Percentiles rank a stretch among this genome's conserved stretches.
phyloP scores from a whole-genome alignment of 169 alveolate species.

The Hepatocystis sp. region DNA sequence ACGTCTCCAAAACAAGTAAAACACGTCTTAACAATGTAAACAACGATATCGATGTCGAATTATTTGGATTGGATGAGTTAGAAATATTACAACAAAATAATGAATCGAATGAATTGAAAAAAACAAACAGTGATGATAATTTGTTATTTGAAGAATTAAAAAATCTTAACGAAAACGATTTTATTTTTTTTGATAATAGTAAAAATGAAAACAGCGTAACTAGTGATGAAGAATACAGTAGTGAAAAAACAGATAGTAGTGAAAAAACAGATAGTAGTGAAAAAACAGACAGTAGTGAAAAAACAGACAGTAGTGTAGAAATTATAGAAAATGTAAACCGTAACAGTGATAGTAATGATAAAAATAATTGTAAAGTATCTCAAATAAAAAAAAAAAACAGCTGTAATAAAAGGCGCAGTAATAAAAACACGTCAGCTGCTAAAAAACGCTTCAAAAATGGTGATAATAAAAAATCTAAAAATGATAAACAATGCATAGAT shows the following conservation, averaged over 20 bases:
- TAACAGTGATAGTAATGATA: no score
- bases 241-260: no score
- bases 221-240: conserved; percentile 6
- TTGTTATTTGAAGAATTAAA: not conserved
- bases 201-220: not conserved
- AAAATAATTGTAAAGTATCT: not conserved
- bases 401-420: not conserved
- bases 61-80: conserved; percentile 61
- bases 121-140: not conserved
- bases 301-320: no score
- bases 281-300: no score
- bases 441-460: not conserved
- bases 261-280: no score
- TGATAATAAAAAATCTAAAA: not conserved
- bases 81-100: conserved; percentile 30
- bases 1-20: no score
- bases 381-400: not conserved
- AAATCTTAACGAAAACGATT: conserved; percentile 10
- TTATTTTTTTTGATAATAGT: conserved; percentile 11
- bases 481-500: not conserved
- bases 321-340: conserved; percentile 10
- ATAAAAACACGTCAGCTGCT: not conserved
- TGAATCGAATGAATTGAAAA: conserved; percentile 1
- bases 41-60: conserved; percentile 58
- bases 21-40: no score